Evolutionary conservation across 2,329 filamentous ascomycete species (phyloP), one percentile per base, ranked within the genome.

Genomic region (Fusarium vanettenii): DNA sequence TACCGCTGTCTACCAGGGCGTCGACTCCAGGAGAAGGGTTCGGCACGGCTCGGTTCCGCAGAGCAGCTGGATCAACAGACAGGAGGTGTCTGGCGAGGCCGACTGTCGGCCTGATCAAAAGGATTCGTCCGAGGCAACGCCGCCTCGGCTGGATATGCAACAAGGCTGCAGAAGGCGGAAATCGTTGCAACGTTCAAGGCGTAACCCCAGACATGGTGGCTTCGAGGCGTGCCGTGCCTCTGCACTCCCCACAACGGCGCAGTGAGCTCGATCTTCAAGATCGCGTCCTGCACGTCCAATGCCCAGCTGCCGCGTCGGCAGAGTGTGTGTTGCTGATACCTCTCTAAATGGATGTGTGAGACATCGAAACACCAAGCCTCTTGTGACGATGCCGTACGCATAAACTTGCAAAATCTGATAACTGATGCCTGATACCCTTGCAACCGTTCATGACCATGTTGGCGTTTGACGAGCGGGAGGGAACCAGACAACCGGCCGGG

Each of bases 61-160:
- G 67, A 66, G 25, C 43, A 64, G n/a, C 67, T 67, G 72, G 33
- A 50, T 61, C 60, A 66, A 39, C 52, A 13, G 33, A 59, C 33
- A 35, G 55, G 35, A 41, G 55, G 45, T 62, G 62, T 56, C 61
- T 70, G 45, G 62, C 55, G 35, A 55, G 25, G 39, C 43, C 66
- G 31, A 35, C n/a, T 16, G 43, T 60, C 31, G 66, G 27, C 57
- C 60, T 67, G 37, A 64, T 69, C 60, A 52, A 62, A 52, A 41
- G 41, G 61, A 69, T 71, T 33, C 67, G 72, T 68, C 76, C 76
- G 73, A 78, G 59, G 67, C 64, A 74, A 18, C 57, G 43, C 69
- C 61, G 60, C 50, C 20, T 57, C 63, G 57, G 39, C 65, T 39
- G 61, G 67, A 60, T 33, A 56, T 31, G 52, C 27, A 66, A 60